Evolutionary conservation across 1,139 yeast species (phyloP).

Genomic region (Kurtzmaniella quercitrusa): DNA sequence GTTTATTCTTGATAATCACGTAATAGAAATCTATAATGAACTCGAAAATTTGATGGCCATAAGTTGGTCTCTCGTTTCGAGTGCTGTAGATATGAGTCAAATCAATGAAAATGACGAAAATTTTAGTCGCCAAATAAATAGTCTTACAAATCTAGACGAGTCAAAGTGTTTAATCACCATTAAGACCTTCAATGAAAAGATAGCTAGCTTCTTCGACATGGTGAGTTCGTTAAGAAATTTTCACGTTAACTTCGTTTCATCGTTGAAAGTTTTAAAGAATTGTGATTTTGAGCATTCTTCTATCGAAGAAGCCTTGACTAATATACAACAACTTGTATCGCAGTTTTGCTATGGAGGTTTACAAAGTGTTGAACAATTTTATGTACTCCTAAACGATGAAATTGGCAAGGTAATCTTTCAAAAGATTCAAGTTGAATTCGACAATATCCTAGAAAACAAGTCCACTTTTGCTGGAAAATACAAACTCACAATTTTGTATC

Average conservation of each 20-base stretch:
- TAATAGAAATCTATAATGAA: constrained; percentile 22
- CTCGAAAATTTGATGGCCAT: constrained; percentile 27
- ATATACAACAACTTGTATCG: constrained; percentile 41
- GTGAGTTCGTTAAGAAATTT: constrained; percentile 1
- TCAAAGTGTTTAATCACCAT: constrained; percentile 36
- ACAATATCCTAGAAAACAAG: not conserved
- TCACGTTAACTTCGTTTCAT: constrained; percentile 4
- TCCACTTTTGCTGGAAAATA: not conserved
- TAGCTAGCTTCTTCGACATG: constrained; percentile 14
- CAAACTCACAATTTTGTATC: constrained; percentile 25
- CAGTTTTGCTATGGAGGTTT: constrained; percentile 39
- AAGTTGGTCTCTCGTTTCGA: constrained; percentile 55
- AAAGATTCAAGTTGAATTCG: constrained; percentile 21
- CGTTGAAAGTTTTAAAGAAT: constrained; percentile 20
- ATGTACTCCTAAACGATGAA: constrained; percentile 34
- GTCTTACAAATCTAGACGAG: constrained; percentile 29
- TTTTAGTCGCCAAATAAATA: constrained; percentile 1
- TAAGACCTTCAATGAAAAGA: constrained; percentile 33
- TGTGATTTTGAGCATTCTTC: constrained; percentile 22
- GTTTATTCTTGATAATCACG: constrained; percentile 39
- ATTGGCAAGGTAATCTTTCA: constrained; percentile 29
- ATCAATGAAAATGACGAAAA: constrained; percentile 8
- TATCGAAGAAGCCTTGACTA: constrained; percentile 17
- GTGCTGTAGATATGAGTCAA: constrained; percentile 41
- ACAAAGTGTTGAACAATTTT: constrained; percentile 33